Conservation (phyloP, 2,329 filamentous ascomycete genomes). For the Neopestalotiopsis clavispora region DNA sequence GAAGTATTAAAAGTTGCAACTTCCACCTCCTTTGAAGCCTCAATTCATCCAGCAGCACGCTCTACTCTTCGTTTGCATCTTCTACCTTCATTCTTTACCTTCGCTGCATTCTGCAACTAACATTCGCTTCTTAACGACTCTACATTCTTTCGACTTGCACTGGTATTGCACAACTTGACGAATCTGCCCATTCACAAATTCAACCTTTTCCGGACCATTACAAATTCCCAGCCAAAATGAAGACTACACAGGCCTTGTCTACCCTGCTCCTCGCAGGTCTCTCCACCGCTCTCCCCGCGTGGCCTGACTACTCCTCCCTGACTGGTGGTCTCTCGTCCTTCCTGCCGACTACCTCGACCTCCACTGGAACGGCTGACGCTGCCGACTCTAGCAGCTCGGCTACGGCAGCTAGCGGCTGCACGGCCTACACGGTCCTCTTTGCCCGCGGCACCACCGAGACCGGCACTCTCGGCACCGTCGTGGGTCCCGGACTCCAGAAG, state of each 20-base stretch:
- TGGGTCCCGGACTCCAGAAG: constrained; percentile 16
- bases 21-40: background rate
- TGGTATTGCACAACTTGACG: background rate
- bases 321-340: background rate
- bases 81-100: background rate
- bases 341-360: background rate
- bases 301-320: too few relatives aligned
- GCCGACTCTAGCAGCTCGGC: constrained; percentile 12
- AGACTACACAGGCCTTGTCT: constrained; percentile 3
- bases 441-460: constrained; percentile 20
- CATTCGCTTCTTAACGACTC: background rate
- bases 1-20: background rate
- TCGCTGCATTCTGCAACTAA: background rate
- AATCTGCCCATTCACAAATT: background rate
- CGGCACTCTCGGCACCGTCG: constrained; percentile 17
- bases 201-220: background rate
- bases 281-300: background rate
- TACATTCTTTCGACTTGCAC: background rate
- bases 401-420: constrained; percentile 17
- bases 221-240: constrained; percentile 1
- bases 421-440: constrained; percentile 17
- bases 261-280: background rate
- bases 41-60: background rate
- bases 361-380: constrained; percentile 17
- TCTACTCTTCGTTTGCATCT: background rate